A percentile compares a stretch with the other conserved stretches of the same genome.
These are phyloP conservation scores for Stagonosporopsis rhizophila DNA, from an alignment of 2,329 filamentous ascomycete species.

Conservation along the genomic window DNA sequence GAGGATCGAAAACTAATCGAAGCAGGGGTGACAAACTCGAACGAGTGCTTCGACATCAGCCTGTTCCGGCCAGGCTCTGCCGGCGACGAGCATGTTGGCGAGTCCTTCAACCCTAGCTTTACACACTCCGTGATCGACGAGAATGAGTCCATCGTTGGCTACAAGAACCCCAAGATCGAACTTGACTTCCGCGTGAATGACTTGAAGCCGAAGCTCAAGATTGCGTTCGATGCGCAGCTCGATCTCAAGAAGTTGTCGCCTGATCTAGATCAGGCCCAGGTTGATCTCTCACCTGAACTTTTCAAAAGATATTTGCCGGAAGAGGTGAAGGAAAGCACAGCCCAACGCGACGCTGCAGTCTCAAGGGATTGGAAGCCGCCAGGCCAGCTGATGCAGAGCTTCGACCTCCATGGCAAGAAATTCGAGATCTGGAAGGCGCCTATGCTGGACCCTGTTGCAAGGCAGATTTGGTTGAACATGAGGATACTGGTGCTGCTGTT, in stretches of 20 bases:
- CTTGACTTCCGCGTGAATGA: conserved; percentile 75
- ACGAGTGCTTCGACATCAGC: conserved; percentile 49
- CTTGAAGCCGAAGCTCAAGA: conserved; percentile 77
- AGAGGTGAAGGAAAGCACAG: conserved; percentile 52
- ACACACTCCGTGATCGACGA: conserved; percentile 94
- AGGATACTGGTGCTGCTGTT: conserved; percentile 85
- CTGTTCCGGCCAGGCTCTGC: conserved; percentile 40
- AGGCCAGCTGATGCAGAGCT: conserved; percentile 72
- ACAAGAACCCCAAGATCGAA: conserved; percentile 79
- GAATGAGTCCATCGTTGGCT: conserved; percentile 90
- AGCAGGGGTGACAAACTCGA: conserved; percentile 45
- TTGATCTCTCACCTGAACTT: conserved; percentile 69
- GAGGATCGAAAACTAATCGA: conserved; percentile 15
- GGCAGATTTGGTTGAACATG: conserved; percentile 76
- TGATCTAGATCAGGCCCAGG: conserved; percentile 61
- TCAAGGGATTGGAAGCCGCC: conserved; percentile 69
- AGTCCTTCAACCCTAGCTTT: conserved; percentile 81
- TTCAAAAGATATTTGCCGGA: conserved; percentile 53
- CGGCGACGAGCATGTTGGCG: conserved; percentile 51
- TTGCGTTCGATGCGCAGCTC: conserved; percentile 75
- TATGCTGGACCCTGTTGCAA: conserved; percentile 72
- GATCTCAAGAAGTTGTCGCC: conserved; percentile 70
- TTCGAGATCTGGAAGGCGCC: conserved; percentile 88
- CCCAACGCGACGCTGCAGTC: conserved; percentile 22
- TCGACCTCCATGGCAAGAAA: conserved; percentile 66